A percentile compares a stretch with the other conserved stretches of the same genome.
Evolutionary conservation across 2,329 filamentous ascomycete species (phyloP).

Genomic region (Talaromyces verruculosus): DNA sequence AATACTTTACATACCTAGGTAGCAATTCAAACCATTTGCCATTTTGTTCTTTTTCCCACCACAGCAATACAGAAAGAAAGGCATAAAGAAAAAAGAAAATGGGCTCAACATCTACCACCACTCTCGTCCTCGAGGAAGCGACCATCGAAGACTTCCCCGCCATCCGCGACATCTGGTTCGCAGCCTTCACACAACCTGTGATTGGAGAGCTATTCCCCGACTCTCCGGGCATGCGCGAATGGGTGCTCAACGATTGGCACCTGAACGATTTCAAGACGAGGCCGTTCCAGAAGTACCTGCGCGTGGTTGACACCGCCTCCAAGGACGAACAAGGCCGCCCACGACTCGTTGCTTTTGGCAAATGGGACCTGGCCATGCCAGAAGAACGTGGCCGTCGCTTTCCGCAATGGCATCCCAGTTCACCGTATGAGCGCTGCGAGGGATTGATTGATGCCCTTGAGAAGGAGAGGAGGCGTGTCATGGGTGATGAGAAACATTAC

Average conservation of each 20-base stretch:
- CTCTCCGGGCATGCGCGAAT: conserved; percentile 31
- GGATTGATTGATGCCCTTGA: conserved; percentile 28
- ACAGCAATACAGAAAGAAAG: conserved; percentile 1
- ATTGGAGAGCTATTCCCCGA: conserved; percentile 30
- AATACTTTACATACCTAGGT: not conserved
- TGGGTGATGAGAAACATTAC: conserved; percentile 30
- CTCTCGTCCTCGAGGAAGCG: conserved; percentile 23
- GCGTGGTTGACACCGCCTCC: conserved; percentile 28
- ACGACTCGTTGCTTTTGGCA: conserved; percentile 31
- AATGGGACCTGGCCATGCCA: conserved; percentile 32
- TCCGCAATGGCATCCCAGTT: conserved; percentile 31
- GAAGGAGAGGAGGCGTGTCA: conserved; percentile 25
- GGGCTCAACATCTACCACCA: conserved; percentile 15
- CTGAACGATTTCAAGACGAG: conserved; percentile 28
- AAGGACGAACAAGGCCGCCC: conserved; percentile 19
- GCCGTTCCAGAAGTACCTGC: conserved; percentile 30
- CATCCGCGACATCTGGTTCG: conserved; percentile 30
- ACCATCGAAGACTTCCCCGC: conserved; percentile 29
- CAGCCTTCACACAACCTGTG: conserved; percentile 27
- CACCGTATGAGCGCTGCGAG: conserved; percentile 24
- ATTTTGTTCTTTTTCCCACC: conserved; percentile 9
- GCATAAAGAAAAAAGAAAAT: conserved; percentile 7
- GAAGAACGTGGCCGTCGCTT: conserved; percentile 31
- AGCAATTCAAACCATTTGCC: conserved; percentile 5
- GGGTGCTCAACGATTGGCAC: conserved; percentile 28